Base-by-base conservation (phyloP, 2,329 filamentous ascomycete species). In the Sclerotinia glacialis region DNA sequence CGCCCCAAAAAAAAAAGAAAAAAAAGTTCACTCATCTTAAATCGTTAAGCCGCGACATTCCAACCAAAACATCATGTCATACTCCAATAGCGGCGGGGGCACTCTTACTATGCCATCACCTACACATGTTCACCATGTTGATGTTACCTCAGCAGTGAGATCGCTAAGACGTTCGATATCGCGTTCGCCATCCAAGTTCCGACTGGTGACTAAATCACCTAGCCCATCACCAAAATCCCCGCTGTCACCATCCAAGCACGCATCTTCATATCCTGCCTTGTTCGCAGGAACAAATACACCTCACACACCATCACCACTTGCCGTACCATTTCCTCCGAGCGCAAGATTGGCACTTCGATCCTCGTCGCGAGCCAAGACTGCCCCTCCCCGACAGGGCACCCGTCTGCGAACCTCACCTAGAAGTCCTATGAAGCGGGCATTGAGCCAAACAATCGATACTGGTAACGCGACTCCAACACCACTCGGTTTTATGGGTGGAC, bases 171-270 rank as follows among this genome's bases (percentile, higher is more conserved):
- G 92, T 72, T 97, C 94, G 34, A 83, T 97, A 70, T 97, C 93
- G 67, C 86, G 93, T 73, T 97, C 94, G n/a, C 94, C 94, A 14
- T 97, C 94, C 42, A 96, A 95, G 78, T 94, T 95, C 77, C 84
- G 86, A 66, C 80, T 96, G 64, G 81, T 86, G 72, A 82, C 80
- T 16, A 77, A 75, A 67, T 75, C 75, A 40, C 73, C 75, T 28
- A 76, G 72, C 66, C 72, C 76, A 69, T 85, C 86, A 65, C 79
- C 81, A 55, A 83, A 82, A 58, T 85, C 85, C 55, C 82, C 84
- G 46, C 79, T 87, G 53, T 87, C 83, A 11, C 83, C 82, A 71
- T 71, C 77, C 70, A 69, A 79, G 74, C 74, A 79, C 71, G 71
- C 80, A 69, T 74, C 80, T 62, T 78, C 86, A 81, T 79, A 83